Base-by-base conservation (phyloP, 2,329 filamentous ascomycete species). In the Pestalotiopsis sp. region DNA sequence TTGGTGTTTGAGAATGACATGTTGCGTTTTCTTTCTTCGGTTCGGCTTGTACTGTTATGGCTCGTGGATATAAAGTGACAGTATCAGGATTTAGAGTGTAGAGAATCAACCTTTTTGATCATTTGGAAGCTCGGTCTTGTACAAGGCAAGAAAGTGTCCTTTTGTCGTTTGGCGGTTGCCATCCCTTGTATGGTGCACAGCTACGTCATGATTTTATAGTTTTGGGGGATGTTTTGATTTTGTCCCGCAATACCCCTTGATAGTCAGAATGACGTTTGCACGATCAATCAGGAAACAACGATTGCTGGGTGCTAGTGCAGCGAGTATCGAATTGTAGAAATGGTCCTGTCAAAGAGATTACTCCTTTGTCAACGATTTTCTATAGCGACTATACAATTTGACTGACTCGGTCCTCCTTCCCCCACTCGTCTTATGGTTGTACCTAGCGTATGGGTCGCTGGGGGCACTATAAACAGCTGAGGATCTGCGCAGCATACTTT, bases 1-100 rank as follows among this genome's bases (percentile, higher is more conserved):
- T 85, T 80, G 58, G 90, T 80, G 79, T 91, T 92, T 78, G 86
- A 86, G 80, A 85, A 88, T 78, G 72, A 82, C 82, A 75, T 90
- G 81, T 61, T 61, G 59, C 4, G 11, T 39, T 61, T 27, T 27
- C 23, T 13, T 25, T 59, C 13, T 6, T 25, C 23, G 25, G 6
- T 59, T 3, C 11, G 7, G 45, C 45, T n/a, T 52, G 2, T 9
- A 7, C 3, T 52, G 4, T 20, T 7, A n/a, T 52, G 7, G 45
- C 6, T 52, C 7, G 45, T 20, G 17, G n/a, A 3, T 52, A 45
- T 52, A 9, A n/a, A n/a, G 45, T 17, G 20, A n/a, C 9, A n/a
- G 45, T 31, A 5, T 31, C 27, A 31, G 17, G 7, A n/a, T 17
- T 52, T 17, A 17, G 3, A n/a, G 45, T 52, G 20, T 2, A 52